Percentiles rank a stretch among this genome's conserved stretches.
These are phyloP conservation scores for Cucurbitaria berberidis DNA, from an alignment of 2,329 filamentous ascomycete genomes.

Conservation along the genomic window DNA sequence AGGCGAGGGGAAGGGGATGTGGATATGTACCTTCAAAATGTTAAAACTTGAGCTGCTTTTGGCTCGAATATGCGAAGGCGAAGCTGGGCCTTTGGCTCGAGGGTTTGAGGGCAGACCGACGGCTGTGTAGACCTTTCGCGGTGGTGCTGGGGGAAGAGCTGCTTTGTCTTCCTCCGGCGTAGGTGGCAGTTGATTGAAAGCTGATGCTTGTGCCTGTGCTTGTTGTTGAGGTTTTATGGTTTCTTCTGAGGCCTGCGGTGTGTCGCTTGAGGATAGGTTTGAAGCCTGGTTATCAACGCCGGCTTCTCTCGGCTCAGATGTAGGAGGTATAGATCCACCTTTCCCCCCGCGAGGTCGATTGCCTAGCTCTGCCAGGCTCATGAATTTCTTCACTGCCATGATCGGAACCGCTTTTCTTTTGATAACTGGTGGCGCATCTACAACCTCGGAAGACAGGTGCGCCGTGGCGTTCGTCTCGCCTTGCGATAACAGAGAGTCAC, in stretches of 20 bases:
- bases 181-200: constrained; percentile 32
- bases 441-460: constrained; percentile 3
- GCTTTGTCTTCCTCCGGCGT: constrained; percentile 36
- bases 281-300: constrained; percentile 14
- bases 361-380: constrained; percentile 36
- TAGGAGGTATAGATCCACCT: constrained; percentile 28
- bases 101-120: constrained; percentile 41
- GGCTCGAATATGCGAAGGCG: constrained; percentile 39
- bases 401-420: constrained; percentile 37
- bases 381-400: constrained; percentile 30
- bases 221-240: constrained; percentile 7
- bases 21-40: constrained; percentile 44
- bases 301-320: constrained; percentile 24
- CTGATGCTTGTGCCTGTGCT: constrained; percentile 1
- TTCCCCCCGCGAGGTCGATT: constrained; percentile 39
- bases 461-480: constrained; percentile 9
- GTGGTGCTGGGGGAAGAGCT: constrained; percentile 20
- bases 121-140: constrained; percentile 31
- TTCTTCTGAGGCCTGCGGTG: not conserved
- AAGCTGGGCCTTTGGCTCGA: constrained; percentile 26
- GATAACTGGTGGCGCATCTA: constrained; percentile 16
- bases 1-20: constrained; percentile 30
- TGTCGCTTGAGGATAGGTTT: constrained; percentile 5
- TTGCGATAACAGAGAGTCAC: constrained; percentile 39
- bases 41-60: constrained; percentile 49